A percentile compares a stretch with the other conserved stretches of the same genome.
Conservation (phyloP, 371 early-diverging fungal species). For the Catenaria anguillulae region DNA sequence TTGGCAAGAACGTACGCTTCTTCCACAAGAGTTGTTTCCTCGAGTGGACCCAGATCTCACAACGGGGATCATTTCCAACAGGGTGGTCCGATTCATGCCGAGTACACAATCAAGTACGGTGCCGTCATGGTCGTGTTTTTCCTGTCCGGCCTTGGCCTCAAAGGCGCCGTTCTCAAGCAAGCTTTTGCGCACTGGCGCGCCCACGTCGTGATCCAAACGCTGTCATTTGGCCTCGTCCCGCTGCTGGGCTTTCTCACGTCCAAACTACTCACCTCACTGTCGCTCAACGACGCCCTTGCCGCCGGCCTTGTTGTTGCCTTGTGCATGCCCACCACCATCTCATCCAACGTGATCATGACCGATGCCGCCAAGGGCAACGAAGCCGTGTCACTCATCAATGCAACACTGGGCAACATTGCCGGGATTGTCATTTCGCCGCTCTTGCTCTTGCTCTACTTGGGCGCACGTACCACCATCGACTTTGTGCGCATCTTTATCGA, state of each 20-base stretch:
- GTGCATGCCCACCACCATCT: slow-evolving; percentile 57
- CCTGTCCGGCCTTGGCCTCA: slow-evolving; percentile 50
- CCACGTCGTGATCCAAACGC: slow-evolving; percentile 47
- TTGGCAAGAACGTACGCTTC: slow-evolving; percentile 32
- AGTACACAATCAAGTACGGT: slow-evolving; percentile 51
- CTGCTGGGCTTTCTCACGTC: slow-evolving; percentile 45
- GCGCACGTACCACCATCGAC: slow-evolving; percentile 26
- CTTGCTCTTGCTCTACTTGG: slow-evolving; percentile 34
- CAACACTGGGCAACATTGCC: slow-evolving; percentile 53
- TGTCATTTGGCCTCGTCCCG: slow-evolving; percentile 46
- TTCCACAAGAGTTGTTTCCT: no score
- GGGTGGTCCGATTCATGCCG: slow-evolving; percentile 41
- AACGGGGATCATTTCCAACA: not conserved
- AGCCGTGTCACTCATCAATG: slow-evolving; percentile 47
- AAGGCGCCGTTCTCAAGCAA: slow-evolving; percentile 40
- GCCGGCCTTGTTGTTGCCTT: slow-evolving; percentile 51
- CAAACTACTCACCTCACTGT: slow-evolving; percentile 26
- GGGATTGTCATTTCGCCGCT: slow-evolving; percentile 60
- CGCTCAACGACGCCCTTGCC: slow-evolving; percentile 38
- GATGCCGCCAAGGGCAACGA: slow-evolving; percentile 54
- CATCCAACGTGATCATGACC: slow-evolving; percentile 66
- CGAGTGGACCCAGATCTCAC: no score
- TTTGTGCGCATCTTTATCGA: slow-evolving; percentile 39
- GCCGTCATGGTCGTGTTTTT: slow-evolving; percentile 51
- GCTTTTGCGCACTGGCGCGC: slow-evolving; percentile 42